Base-by-base conservation (phyloP, 257 asterid species). In the Haberlea rhodopensis region DNA sequence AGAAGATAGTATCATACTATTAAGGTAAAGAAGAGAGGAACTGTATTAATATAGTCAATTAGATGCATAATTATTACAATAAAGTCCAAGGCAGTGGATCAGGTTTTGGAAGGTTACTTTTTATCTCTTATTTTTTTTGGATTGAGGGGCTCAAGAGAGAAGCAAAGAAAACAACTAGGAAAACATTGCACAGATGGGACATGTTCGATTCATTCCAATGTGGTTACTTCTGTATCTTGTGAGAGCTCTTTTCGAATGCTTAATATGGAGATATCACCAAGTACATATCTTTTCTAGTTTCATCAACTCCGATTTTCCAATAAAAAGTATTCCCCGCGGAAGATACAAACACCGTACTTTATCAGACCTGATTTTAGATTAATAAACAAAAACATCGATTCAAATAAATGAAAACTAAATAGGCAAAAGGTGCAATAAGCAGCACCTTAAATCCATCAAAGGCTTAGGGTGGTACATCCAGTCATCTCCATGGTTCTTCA, bases 401-500 rank as follows among this genome's bases (percentile, higher is more conserved):
- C 24, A 53, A 23, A 29, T 19, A 5, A 49, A 40, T 55, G 29
- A 66, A 37, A 37, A 37, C 46, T 10, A 37, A 37, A 37, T 11
- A 37, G 51, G 20, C n/a, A n/a, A n/a, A n/a, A n/a, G n/a, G n/a
- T n/a, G n/a, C n/a, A n/a, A n/a, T n/a, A n/a, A n/a, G n/a, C n/a
- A n/a, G n/a, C n/a, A 94, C 99, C 96, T 94, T 75, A 94, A 82
- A 77, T 94, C 99, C 95, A 94, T 72, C 48, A 84, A 86, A 66
- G 99, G 96, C 80, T 94, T 94, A 21, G 99, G 99, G 82, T n/a
- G n/a, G n/a, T 94, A 94, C 99, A 94, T 94, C 95, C 88, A 90
- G 66, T 94, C 97, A 75, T 94, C 99, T 70, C 99, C 99, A 11
- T 80, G 78, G 78, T 18, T 80, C 87, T 90, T 94, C 60, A 94